phyloP scores from a whole-genome alignment of 2,329 filamentous ascomycete species.

The Pleoardoris graminearum region DNA sequence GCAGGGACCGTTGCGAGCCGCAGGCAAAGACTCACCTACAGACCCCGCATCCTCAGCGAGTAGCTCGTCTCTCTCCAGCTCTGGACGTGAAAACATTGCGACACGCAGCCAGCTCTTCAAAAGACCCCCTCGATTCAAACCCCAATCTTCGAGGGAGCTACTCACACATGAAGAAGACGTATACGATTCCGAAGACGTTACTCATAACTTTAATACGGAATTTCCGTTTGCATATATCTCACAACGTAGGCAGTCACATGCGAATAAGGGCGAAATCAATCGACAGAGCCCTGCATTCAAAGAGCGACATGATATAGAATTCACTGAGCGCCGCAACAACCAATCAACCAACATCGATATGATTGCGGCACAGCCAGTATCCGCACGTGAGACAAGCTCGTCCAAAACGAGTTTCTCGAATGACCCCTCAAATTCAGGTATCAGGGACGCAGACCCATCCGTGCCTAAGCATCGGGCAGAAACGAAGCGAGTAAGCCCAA shows the following conservation, averaged over 20 bases:
- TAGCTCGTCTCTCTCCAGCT: constrained; percentile 39
- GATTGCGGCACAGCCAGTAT: constrained; percentile 21
- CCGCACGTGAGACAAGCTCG: constrained; percentile 42
- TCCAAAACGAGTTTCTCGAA: constrained; percentile 58
- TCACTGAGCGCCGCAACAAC: not conserved
- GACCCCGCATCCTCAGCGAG: constrained; percentile 32
- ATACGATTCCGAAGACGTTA: constrained; percentile 56
- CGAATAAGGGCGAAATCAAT: not conserved
- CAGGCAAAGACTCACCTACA: constrained; percentile 24
- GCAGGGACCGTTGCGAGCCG: constrained; percentile 12
- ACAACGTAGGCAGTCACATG: constrained; percentile 2
- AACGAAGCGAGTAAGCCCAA: constrained; percentile 59
- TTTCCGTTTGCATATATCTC: constrained; percentile 49
- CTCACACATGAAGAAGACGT: constrained; percentile 36
- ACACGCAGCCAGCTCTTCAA: constrained; percentile 52
- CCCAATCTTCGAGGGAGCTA: constrained; percentile 34
- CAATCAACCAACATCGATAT: not conserved
- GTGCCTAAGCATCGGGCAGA: constrained; percentile 63
- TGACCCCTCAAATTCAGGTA: constrained; percentile 26
- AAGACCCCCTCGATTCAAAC: constrained; percentile 44
- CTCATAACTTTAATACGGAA: constrained; percentile 51
- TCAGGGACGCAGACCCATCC: constrained; percentile 34
- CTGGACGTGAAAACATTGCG: constrained; percentile 42
- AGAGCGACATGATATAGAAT: not conserved
- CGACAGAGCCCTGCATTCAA: not conserved